Evolutionary conservation across 345 rosid genomes (phyloP).

Genomic region (Gossypium thurberi): DNA sequence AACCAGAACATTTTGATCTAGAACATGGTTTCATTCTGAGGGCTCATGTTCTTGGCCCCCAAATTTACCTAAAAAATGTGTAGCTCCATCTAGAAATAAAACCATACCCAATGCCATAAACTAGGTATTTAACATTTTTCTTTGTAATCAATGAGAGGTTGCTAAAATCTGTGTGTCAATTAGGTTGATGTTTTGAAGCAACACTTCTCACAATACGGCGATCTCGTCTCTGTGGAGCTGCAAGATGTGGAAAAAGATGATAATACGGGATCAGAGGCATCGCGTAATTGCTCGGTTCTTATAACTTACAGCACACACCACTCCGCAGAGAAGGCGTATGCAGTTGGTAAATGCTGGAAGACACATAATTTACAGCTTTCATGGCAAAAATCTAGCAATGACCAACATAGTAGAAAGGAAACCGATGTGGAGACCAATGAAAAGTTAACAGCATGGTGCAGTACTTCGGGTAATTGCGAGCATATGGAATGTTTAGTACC

Average conservation of each 20-base stretch:
- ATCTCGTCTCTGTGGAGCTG: slow-evolving; percentile 55
- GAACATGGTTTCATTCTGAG: too few relatives aligned
- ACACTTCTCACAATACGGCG: slow-evolving; percentile 66
- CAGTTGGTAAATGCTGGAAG: slow-evolving; percentile 69
- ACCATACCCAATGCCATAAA: not conserved
- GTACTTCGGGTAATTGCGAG: too few relatives aligned
- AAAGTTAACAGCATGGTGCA: too few relatives aligned
- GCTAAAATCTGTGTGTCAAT: not conserved
- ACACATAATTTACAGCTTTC: slow-evolving; percentile 56
- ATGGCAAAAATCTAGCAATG: slow-evolving; percentile 49
- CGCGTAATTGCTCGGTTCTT: slow-evolving; percentile 39
- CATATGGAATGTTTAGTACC: too few relatives aligned
- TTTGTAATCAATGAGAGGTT: too few relatives aligned
- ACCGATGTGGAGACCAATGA: slow-evolving; percentile 17
- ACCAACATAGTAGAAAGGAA: slow-evolving; percentile 20
- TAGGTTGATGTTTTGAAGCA: slow-evolving; percentile 65
- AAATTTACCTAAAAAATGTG: not conserved
- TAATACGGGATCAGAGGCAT: slow-evolving; percentile 27
- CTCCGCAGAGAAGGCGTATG: slow-evolving; percentile 79
- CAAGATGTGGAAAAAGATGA: slow-evolving; percentile 30
- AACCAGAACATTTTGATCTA: too few relatives aligned
- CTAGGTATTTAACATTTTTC: not conserved
- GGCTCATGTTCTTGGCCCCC: not conserved
- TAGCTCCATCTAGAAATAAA: not conserved
- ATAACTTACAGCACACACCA: slow-evolving; percentile 51